phyloP scores from a whole-genome alignment of 2,329 filamentous ascomycete species.

The Sordariomycetes sp. region DNA sequence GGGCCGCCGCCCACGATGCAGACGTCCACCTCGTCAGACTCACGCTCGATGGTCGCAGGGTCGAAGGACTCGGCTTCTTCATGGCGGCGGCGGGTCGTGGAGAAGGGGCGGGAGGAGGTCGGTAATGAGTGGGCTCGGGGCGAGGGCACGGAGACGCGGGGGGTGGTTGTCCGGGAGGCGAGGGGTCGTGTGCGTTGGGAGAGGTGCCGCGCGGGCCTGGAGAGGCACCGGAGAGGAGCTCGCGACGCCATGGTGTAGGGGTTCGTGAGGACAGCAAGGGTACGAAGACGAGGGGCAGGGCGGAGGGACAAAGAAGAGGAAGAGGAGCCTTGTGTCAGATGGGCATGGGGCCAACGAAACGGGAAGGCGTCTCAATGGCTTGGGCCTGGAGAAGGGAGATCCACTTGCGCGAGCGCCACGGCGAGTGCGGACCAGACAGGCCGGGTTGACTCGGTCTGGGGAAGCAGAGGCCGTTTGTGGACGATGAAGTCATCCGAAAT shows the following conservation, averaged over 20 bases:
- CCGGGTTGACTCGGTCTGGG: conserved; percentile 3
- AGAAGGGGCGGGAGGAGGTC: conserved; percentile 21
- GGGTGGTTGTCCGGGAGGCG: conserved; percentile 7
- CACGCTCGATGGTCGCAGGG: conserved; percentile 62
- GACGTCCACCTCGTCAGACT: conserved; percentile 89
- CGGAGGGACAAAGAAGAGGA: background rate
- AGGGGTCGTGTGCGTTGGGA: conserved; percentile 9
- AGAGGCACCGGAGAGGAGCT: conserved; percentile 4
- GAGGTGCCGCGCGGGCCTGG: conserved; percentile 1
- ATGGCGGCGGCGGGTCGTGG: conserved; percentile 18
- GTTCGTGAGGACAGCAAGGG: background rate
- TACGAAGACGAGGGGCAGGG: background rate
- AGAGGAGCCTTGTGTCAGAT: background rate
- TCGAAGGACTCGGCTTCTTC: conserved; percentile 43
- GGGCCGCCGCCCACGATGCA: conserved; percentile 96
- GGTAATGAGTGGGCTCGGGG: conserved; percentile 1
- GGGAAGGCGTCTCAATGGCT: background rate
- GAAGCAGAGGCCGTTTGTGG: background rate
- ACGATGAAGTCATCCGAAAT: background rate
- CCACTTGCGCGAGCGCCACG: background rate
- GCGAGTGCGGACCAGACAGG: conserved; percentile 5
- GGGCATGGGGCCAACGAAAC: background rate
- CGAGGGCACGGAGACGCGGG: background rate
- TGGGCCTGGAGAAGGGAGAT: background rate
- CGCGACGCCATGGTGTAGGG: conserved; percentile 3